Percentiles rank a stretch among this genome's conserved stretches.
phyloP scores from a whole-genome alignment of 441 rosid genomes.

The Erodium texanum region DNA sequence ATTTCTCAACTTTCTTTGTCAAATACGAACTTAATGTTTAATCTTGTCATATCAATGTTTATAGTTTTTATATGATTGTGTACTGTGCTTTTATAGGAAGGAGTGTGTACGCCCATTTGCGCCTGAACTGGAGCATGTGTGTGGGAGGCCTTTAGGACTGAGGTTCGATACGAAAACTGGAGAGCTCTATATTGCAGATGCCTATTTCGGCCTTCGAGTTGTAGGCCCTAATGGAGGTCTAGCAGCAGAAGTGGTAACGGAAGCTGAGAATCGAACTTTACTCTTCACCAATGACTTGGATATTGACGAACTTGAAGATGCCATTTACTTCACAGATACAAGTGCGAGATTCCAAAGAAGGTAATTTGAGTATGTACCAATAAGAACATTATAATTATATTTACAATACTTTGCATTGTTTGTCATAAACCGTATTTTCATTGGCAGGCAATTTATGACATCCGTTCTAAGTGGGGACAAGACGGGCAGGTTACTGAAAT shows the following conservation, averaged over 20 bases:
- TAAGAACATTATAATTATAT: too few species aligned
- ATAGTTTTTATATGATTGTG: not conserved
- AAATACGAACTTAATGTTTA: not conserved
- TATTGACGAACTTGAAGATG: constrained; percentile 4
- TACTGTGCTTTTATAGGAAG: not conserved
- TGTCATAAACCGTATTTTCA: not conserved
- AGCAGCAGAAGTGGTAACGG: constrained; percentile 5
- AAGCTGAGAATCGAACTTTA: constrained; percentile 9
- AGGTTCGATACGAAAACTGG: constrained; percentile 15
- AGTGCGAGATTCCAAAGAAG: constrained; percentile 14
- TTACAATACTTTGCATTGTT: too few species aligned
- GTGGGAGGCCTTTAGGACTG: constrained; percentile 21
- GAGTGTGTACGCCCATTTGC: not conserved
- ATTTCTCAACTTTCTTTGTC: not conserved
- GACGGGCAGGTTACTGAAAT: constrained; percentile 13
- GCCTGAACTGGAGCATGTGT: constrained; percentile 14
- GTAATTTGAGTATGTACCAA: not conserved
- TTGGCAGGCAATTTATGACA: not conserved
- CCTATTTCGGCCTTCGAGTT: constrained; percentile 14
- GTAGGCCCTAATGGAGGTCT: constrained; percentile 15
- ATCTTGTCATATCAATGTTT: not conserved
- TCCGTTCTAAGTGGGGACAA: constrained; percentile 5
- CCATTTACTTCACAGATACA: constrained; percentile 18
- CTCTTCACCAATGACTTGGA: constrained; percentile 15
- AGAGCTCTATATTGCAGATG: constrained; percentile 21